Percentiles rank a stretch among this genome's conserved stretches.
These are phyloP conservation scores for Aureobasidium musti DNA, from an alignment of 2,329 filamentous ascomycete species.

Conservation along the genomic window DNA sequence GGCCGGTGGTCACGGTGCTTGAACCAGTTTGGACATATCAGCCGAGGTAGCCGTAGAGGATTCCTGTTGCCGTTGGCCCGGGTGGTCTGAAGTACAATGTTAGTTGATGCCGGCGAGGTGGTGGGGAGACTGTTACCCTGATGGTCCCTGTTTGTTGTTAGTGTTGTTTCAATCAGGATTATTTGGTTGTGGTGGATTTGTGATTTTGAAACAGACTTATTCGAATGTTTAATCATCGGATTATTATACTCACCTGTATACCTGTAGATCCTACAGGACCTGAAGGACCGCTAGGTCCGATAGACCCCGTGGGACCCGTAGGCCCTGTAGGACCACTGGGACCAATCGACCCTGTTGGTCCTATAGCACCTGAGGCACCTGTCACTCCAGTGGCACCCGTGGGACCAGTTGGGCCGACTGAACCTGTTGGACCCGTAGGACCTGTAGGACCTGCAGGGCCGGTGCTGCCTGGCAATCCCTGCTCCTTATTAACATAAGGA, in stretches of 20 bases:
- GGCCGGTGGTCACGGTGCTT: slow-evolving; percentile 33
- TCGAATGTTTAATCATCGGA: too few species aligned
- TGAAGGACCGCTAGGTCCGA: slow-evolving; percentile 25
- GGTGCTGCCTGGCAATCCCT: not conserved
- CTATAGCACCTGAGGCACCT: not conserved
- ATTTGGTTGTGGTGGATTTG: too few species aligned
- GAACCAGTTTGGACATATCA: slow-evolving; percentile 39
- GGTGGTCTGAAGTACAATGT: not conserved
- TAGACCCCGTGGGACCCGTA: not conserved
- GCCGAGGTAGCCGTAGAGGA: slow-evolving; percentile 37
- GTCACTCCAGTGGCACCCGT: not conserved
- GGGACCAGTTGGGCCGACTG: not conserved
- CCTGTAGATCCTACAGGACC: slow-evolving; percentile 13
- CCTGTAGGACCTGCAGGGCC: not conserved
- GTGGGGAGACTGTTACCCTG: not conserved
- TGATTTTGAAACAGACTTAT: too few species aligned
- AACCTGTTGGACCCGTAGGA: not conserved
- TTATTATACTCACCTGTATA: slow-evolving; percentile 2
- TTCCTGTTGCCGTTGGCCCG: slow-evolving; percentile 29
- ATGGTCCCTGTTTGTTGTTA: slow-evolving; percentile 2
- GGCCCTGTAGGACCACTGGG: not conserved
- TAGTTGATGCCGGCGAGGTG: not conserved
- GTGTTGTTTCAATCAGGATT: not conserved
- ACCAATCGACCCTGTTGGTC: not conserved
- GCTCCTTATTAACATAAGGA: not conserved